Evolutionary conservation across 1,139 yeast genomes (phyloP), one percentile per base, ranked within the genome.

Genomic region (Saccharomyces hybrid): DNA sequence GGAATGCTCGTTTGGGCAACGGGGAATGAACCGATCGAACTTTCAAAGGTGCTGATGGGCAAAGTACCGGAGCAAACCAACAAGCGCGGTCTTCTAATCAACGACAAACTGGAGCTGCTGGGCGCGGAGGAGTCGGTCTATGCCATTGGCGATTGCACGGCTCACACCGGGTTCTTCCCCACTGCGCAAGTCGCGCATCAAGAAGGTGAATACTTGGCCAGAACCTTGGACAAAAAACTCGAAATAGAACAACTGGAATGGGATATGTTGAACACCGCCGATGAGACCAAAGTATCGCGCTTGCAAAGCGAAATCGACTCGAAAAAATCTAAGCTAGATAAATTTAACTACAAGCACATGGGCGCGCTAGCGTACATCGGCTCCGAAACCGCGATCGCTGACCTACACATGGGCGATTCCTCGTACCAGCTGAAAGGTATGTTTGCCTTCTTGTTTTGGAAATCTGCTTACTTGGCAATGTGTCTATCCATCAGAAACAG

Each of bases 181-280:
- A 91, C 97, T 56, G 98, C 97, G 50, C 97, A 91, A 78, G 97
- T 90, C 57, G 98, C 98, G 48, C 85, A 89, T 76, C 97, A 91
- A 77, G 93, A 90, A 74, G 97, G 97, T 68, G 78, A 79, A 59
- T 91, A 82, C 74, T 80, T 91, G 64, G 95, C 93, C 52, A 76
- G 77, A 44, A 80, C 82, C 61, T 86, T 91, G 72, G 80, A 80
- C 72, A 82, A 78, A 65, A 75, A 86, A 63, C 85, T 89, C 66
- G 80, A 82, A 63, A 79, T 88, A 57, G 90, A 86, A 60, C 76
- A 80, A 49, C 71, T 85, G 59, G 79, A 84, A 66, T 76, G 78
- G 68, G 68, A 73, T 53, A 63, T 70, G 49, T 59, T 67, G 13
- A 67, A 73, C 63, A 67, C 69, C 34, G 58, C 67, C 25, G 71